Evolutionary conservation across 2,329 filamentous ascomycete genomes (phyloP).

Genomic region (Microdochium trichocladiopsis): DNA sequence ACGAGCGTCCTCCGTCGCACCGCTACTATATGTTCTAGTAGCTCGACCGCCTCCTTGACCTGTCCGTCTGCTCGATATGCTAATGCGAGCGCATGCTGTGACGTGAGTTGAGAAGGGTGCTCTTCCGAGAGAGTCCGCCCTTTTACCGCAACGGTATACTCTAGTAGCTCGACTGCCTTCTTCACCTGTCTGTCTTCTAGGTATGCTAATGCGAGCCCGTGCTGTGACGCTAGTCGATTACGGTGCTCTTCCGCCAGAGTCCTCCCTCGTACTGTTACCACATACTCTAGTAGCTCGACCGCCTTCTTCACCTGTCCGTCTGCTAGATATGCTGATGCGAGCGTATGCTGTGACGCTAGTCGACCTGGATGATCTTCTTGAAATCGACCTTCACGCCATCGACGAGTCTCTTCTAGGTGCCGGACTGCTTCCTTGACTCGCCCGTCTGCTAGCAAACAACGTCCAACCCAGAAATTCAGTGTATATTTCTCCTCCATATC

Average conservation of each 20-base stretch:
- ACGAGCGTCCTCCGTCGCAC: too few relatives aligned
- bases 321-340: background rate
- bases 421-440: background rate
- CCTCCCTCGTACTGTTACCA: too few relatives aligned
- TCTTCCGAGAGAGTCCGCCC: background rate
- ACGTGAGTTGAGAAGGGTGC: background rate
- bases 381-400: background rate
- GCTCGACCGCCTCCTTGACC: constrained; percentile 6
- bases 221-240: too few relatives aligned
- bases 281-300: too few relatives aligned
- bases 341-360: background rate
- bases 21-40: too few relatives aligned
- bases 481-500: background rate
- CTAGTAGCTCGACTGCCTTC: background rate
- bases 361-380: background rate
- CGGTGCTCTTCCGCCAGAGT: too few relatives aligned
- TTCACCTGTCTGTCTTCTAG: too few relatives aligned
- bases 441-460: background rate
- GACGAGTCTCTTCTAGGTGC: background rate
- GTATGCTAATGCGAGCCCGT: too few relatives aligned
- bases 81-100: background rate
- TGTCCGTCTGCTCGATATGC: background rate
- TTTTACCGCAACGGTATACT: background rate
- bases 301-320: too few relatives aligned
- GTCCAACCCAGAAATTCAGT: background rate